Conservation (phyloP, 2,329 filamentous ascomycete species). For the Sphaceloma murrayae region DNA sequence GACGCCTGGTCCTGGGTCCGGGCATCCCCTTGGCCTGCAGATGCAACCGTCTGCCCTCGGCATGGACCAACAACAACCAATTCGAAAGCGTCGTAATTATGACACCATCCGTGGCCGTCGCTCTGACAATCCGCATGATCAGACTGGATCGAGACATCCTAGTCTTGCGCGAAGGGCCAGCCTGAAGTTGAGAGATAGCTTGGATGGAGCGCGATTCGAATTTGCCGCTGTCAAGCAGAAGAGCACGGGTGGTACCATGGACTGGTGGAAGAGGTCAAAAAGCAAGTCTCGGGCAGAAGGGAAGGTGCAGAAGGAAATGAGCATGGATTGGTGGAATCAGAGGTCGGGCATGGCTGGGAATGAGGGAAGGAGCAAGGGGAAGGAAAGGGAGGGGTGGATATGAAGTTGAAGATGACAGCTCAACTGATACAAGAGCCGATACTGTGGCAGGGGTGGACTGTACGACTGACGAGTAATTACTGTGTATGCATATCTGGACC, state of each 20-base stretch:
- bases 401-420: conserved; percentile 17
- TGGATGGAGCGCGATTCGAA: conserved; percentile 28
- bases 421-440: no score
- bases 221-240: conserved; percentile 28
- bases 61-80: neutral
- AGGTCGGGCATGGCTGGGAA: conserved; percentile 19
- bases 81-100: neutral
- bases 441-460: neutral
- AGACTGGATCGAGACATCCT: neutral
- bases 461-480: neutral
- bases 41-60: conserved; percentile 3
- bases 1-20: neutral
- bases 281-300: conserved; percentile 24
- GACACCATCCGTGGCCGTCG: conserved; percentile 1
- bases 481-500: no score
- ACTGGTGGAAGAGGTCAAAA: conserved; percentile 20
- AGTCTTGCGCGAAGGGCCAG: conserved; percentile 10
- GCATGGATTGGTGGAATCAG: conserved; percentile 16
- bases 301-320: conserved; percentile 6
- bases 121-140: neutral
- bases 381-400: conserved; percentile 24
- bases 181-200: conserved; percentile 22
- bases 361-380: conserved; percentile 16
- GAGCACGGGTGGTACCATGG: conserved; percentile 23
- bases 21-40: neutral